phyloP scores from a whole-genome alignment of 106 monocot species.

The Gastrodia elata region DNA sequence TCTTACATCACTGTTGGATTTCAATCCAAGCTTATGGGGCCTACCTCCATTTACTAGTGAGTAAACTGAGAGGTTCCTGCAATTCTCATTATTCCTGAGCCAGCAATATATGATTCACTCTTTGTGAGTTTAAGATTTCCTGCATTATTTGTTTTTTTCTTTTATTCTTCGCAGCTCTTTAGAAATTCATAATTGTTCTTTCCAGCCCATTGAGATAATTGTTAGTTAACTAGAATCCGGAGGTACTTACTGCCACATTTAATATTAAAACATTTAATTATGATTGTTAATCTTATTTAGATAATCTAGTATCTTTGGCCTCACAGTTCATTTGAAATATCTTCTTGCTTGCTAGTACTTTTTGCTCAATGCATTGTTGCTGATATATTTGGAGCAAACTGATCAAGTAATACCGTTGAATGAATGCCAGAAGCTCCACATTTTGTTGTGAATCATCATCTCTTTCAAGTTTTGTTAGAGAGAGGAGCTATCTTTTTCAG shows the following conservation, averaged over 20 bases:
- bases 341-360: not conserved
- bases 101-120: not conserved
- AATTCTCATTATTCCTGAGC: not conserved
- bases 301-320: not conserved
- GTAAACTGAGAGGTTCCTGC: not conserved
- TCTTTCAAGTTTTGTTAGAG: too few relatives aligned
- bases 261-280: not conserved
- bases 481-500: too few relatives aligned
- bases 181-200: not conserved
- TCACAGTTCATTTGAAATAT: not conserved
- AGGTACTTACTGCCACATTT: not conserved
- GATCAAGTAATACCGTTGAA: not conserved
- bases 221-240: not conserved
- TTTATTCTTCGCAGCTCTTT: not conserved
- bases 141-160: not conserved
- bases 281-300: too few relatives aligned
- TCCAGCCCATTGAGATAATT: too few relatives aligned
- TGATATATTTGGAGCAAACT: not conserved
- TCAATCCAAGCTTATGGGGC: conserved; percentile 62
- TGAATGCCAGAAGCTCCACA: conserved; percentile 9
- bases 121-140: not conserved
- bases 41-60: conserved; percentile 45
- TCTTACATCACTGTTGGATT: conserved; percentile 48
- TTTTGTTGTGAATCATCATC: too few relatives aligned
- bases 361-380: not conserved